Evolutionary conservation across 2,329 filamentous ascomycete species (phyloP).

Genomic region (Didymella sp.): DNA sequence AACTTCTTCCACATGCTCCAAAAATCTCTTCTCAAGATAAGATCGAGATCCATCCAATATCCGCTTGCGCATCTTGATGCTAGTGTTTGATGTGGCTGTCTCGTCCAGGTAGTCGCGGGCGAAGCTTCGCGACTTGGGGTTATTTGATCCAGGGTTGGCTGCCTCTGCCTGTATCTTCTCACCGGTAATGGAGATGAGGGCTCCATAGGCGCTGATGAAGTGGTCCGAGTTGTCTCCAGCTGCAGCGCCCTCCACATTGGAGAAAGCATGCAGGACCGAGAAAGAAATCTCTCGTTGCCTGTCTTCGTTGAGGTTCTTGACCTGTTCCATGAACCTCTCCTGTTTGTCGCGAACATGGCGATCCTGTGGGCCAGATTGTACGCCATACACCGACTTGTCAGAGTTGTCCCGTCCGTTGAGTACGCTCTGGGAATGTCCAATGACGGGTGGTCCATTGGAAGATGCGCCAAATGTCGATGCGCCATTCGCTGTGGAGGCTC

Average conservation of each 20-base stretch:
- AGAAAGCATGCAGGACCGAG: constrained; percentile 78
- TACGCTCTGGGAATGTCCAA: constrained; percentile 73
- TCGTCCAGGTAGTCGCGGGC: constrained; percentile 79
- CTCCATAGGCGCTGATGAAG: constrained; percentile 81
- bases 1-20: constrained; percentile 75
- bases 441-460: constrained; percentile 76
- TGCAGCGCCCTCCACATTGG: constrained; percentile 73
- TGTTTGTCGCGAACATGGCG: constrained; percentile 85
- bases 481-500: constrained; percentile 41
- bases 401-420: constrained; percentile 69
- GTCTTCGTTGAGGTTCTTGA: constrained; percentile 78
- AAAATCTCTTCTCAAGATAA: constrained; percentile 83
- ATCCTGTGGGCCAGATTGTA: constrained; percentile 68
- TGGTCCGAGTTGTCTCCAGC: constrained; percentile 76
- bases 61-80: constrained; percentile 74
- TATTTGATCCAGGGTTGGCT: constrained; percentile 64
- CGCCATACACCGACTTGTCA: constrained; percentile 59
- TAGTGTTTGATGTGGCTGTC: constrained; percentile 67
- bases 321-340: constrained; percentile 76
- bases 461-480: constrained; percentile 67
- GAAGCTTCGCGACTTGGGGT: constrained; percentile 77
- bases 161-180: constrained; percentile 66
- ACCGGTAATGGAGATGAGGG: constrained; percentile 77
- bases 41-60: constrained; percentile 80
- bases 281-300: constrained; percentile 72